Conservation (phyloP, 1,284 basidiomycete genomes). For the Ustilago curta region DNA sequence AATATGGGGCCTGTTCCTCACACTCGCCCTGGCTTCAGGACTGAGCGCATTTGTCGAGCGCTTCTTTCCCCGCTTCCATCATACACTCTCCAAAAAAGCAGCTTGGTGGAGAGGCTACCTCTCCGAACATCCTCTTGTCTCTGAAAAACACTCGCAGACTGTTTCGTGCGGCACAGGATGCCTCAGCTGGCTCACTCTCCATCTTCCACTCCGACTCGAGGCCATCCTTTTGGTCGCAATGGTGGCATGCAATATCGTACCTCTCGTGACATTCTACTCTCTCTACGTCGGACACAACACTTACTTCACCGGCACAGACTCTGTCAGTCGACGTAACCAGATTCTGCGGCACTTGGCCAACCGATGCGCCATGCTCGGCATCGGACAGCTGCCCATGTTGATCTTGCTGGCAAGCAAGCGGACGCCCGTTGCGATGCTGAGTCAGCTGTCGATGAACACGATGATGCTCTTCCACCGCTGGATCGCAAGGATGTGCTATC, state of each 20-base stretch:
- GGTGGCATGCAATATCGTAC: slow-evolving; percentile 33
- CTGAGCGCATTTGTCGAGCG: slow-evolving; percentile 8
- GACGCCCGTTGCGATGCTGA: slow-evolving; percentile 59
- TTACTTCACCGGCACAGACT: slow-evolving; percentile 26
- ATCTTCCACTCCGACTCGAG: slow-evolving; percentile 48
- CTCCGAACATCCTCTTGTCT: slow-evolving; percentile 23
- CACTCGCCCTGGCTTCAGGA: slow-evolving; percentile 10
- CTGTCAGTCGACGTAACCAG: slow-evolving; percentile 22
- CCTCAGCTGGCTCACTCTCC: slow-evolving; percentile 30
- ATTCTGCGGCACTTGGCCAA: slow-evolving; percentile 48
- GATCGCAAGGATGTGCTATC: slow-evolving; percentile 60
- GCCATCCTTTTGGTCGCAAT: slow-evolving; percentile 31
- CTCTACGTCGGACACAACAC: slow-evolving; percentile 32
- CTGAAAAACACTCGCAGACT: slow-evolving; percentile 15
- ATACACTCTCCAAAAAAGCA: neutral
- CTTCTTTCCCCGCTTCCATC: slow-evolving; percentile 11
- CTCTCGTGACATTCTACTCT: slow-evolving; percentile 30
- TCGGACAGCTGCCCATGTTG: slow-evolving; percentile 63
- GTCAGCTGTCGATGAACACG: slow-evolving; percentile 58
- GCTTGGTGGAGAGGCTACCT: slow-evolving; percentile 27
- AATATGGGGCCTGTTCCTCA: slow-evolving; percentile 20
- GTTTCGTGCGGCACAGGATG: slow-evolving; percentile 16
- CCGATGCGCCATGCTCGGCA: slow-evolving; percentile 59
- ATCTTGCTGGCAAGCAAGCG: slow-evolving; percentile 65
- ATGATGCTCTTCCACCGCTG: slow-evolving; percentile 68